A percentile compares a stretch with the other conserved stretches of the same genome.
Conservation (phyloP, 2,329 filamentous ascomycete species). For the Penicillium sp. region DNA sequence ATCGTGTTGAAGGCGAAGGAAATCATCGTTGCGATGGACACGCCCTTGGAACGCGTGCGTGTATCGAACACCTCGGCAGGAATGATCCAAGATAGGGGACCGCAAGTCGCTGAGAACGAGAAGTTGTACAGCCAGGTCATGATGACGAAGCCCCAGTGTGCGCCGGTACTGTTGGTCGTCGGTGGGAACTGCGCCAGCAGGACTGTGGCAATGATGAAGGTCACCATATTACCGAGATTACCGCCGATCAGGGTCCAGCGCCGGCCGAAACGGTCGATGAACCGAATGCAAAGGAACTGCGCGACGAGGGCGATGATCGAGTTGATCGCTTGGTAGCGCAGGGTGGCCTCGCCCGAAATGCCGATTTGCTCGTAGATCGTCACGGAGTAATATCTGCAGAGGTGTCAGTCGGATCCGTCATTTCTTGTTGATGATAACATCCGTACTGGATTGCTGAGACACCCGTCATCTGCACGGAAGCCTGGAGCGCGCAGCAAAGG, state of each 20-base stretch:
- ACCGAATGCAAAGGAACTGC: slow-evolving; percentile 64
- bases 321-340: slow-evolving; percentile 74
- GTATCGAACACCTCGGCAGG: slow-evolving; percentile 73
- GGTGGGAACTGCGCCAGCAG: slow-evolving; percentile 62
- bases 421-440: too few relatives aligned
- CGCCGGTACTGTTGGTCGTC: slow-evolving; percentile 40
- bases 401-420: neutral
- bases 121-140: slow-evolving; percentile 80
- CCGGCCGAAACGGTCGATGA: slow-evolving; percentile 66
- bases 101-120: slow-evolving; percentile 68
- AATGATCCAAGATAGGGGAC: slow-evolving; percentile 62
- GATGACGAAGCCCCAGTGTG: slow-evolving; percentile 61
- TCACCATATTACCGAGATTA: slow-evolving; percentile 68
- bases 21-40: slow-evolving; percentile 70
- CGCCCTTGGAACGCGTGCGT: slow-evolving; percentile 69
- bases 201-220: slow-evolving; percentile 66
- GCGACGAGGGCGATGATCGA: slow-evolving; percentile 67
- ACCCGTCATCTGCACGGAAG: slow-evolving; percentile 72
- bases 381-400: slow-evolving; percentile 61
- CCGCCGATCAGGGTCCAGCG: slow-evolving; percentile 69
- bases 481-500: slow-evolving; percentile 66
- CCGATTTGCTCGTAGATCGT: slow-evolving; percentile 67
- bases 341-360: slow-evolving; percentile 61
- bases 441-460: slow-evolving; percentile 64
- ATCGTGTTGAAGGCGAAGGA: slow-evolving; percentile 74